Evolutionary conservation across 805 yeast species (phyloP), one percentile per base, ranked within the genome.

Genomic region (Yamadazyma laniorum): DNA sequence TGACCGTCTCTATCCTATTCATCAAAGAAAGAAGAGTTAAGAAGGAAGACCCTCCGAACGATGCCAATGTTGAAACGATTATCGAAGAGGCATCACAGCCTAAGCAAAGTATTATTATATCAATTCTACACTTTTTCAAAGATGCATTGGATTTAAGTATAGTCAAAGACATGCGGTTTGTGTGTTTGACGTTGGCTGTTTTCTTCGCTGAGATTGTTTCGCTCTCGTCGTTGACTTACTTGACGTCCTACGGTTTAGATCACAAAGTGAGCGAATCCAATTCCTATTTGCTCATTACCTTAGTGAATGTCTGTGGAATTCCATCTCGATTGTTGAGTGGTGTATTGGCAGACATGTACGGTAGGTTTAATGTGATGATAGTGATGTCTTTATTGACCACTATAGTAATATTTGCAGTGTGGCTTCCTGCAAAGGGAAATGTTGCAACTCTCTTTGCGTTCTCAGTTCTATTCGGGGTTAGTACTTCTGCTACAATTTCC

Each of bases 401-500:
- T 1, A 29, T 53, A 5, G 49, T 53, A 6, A 46, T 53, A 16
- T 58, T 46, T 29, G 53, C 42, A 1, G 23, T 55, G 5, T 59
- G 65, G 63, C 33, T 54, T 8, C 63, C 62, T 1, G 63, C 78
- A 67, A 17, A 50, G 49, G 42, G 59, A 45, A 37, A 42, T 50
- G 11, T 60, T 48, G 15, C 72, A 53, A 6, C 53, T 61, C 30
- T 72, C 65, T 56, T 49, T 55, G 72, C 70, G 1, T 79, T 75
- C 45, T 59, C 77, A 11, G 66, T 61, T 1, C 46, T 74, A 4
- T 79, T 72, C 52, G 86, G 86, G 0, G 70, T 79, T 40, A 61
- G 72, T 34, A 67, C 80, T 3, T 77, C 82, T 3, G 70, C 83
- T 0, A 73, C 78, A 3, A 60, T 79, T 34, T 70, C 83, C 3